These are phyloP conservation scores for Erigeron canadensis DNA, from an alignment of 129 eudicot species.

Conservation along the genomic window DNA sequence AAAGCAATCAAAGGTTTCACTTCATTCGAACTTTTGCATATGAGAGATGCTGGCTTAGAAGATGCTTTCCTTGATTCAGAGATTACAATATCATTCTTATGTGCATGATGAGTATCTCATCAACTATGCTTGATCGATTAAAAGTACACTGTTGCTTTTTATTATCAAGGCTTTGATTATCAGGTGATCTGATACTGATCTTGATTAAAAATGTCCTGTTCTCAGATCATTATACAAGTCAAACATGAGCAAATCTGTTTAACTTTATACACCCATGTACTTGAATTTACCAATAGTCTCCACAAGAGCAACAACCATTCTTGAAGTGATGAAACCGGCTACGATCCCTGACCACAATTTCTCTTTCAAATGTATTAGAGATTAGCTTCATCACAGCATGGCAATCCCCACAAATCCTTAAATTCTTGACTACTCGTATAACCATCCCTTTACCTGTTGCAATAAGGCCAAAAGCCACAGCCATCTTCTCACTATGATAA, in stretches of 20 bases:
- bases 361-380: conserved; percentile 52
- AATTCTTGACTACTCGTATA: conserved; percentile 67
- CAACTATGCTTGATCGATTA: background rate
- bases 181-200: background rate
- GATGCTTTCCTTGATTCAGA: no score
- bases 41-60: no score
- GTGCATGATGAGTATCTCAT: background rate
- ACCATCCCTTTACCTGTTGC: conserved; percentile 38
- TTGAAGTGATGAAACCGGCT: conserved; percentile 73
- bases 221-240: background rate
- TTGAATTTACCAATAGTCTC: conserved; percentile 62
- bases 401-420: conserved; percentile 81
- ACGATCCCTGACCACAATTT: conserved; percentile 73
- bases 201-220: background rate
- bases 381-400: conserved; percentile 71
- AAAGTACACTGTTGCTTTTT: background rate
- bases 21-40: no score
- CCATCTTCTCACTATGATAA: conserved; percentile 49
- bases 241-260: background rate
- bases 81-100: no score
- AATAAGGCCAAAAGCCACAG: conserved; percentile 40
- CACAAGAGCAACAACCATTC: conserved; percentile 74
- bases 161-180: background rate
- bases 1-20: no score
- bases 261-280: background rate